These are phyloP conservation scores for Acrasis kona DNA, from an alignment of 78 protist species.

Conservation along the genomic window DNA sequence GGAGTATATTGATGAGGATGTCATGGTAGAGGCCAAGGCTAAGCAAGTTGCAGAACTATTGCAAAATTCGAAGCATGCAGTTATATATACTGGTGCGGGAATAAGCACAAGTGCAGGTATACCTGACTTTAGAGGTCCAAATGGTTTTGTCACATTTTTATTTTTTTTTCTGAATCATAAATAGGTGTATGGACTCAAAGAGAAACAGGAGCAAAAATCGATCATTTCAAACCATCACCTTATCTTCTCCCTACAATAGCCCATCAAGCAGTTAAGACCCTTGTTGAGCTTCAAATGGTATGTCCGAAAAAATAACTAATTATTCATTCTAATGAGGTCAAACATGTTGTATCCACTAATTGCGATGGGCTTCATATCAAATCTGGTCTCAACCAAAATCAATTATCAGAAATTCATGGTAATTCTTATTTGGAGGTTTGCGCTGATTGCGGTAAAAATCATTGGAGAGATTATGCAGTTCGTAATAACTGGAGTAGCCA, in stretches of 20 bases:
- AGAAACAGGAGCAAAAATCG: neutral
- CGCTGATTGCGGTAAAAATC: neutral
- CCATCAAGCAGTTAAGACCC: too few relatives aligned
- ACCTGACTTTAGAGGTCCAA: neutral
- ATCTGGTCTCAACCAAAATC: neutral
- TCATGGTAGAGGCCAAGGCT: neutral
- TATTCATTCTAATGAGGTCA: too few relatives aligned
- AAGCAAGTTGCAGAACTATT: constrained; percentile 9
- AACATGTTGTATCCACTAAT: constrained; percentile 20
- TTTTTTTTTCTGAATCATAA: neutral
- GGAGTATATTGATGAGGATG: constrained; percentile 18
- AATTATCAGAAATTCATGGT: constrained; percentile 40
- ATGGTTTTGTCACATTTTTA: too few relatives aligned
- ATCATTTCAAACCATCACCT: too few relatives aligned
- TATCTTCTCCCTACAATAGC: too few relatives aligned
- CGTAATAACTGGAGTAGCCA: neutral
- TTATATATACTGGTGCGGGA: constrained; percentile 48
- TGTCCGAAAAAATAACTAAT: too few relatives aligned
- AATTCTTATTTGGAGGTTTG: constrained; percentile 24
- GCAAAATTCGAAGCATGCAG: neutral
- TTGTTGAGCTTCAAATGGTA: too few relatives aligned
- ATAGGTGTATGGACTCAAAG: constrained; percentile 24
- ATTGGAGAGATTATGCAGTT: neutral
- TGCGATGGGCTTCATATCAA: constrained; percentile 25
- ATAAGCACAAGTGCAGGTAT: constrained; percentile 33